Base-by-base conservation (phyloP, 1,139 yeast genomes). In the Suhomyces kunorum region DNA sequence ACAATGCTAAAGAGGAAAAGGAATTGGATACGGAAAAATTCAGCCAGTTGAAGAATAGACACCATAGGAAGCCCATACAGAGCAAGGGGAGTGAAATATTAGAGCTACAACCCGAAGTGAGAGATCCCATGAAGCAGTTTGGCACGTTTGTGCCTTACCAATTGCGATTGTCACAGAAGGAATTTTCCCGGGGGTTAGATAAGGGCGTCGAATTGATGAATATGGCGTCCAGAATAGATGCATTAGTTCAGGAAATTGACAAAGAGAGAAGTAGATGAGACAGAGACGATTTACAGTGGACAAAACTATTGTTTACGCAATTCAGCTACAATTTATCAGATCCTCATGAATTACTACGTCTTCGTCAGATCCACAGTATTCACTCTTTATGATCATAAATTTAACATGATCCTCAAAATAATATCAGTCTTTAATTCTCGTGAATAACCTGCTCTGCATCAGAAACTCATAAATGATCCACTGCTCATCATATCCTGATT, bases 111-210 rank as follows among this genome's bases (percentile, higher is more conserved):
- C 18, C 31, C 13, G 25, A 28, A 11, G 28, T 31, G 11, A 34
- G 49, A 36, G 71, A 77, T 49, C 81, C 82, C 0, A 57, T 76
- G 8, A 43, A 55, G 28, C 80, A 76, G 62, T 78, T 78, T 58
- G 81, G 81, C 0, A 68, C 68, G 0, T 48, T 78, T 17, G 76
- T 71, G 3, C 80, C 82, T 5, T 51, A 53, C 30, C 71, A 65
- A 34, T 56, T 78, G 17, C 56, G 66, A 27, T 49, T 56, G 32
- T 60, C 80, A 0, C 82, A 78, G 50, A 33, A 28, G 1, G 46
- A 54, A 28, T 78, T 78, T 48, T 47, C 40, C 5, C 32, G 42
- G 2, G 69, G 70, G 1, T 40, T 78, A 14, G 46, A 45, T 2
- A 47, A 48, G 14, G 49, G 66, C 9, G 52, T 75, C 5, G 47